Base-by-base conservation (phyloP, 176 grass and related monocot genomes). In the Poa annua region DNA sequence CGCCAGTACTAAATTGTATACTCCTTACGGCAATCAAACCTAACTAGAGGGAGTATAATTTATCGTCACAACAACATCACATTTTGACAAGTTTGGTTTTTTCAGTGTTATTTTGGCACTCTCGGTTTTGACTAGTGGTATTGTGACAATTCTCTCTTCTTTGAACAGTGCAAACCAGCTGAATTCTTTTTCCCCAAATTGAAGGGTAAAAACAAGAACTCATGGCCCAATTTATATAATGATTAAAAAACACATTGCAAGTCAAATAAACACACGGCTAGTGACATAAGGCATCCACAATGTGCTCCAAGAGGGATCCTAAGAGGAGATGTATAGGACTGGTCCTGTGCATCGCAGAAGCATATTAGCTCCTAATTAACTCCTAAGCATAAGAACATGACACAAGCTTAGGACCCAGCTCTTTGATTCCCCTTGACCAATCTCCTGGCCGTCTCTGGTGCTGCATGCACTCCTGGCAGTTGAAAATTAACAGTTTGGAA, bases 381-480 rank as follows among this genome's bases (percentile, higher is more conserved):
- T 74, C 70, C 42, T 50, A 74, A 50, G 45, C 44, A 74, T 71
- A 22, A 73, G 44, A 73, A 50, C 45, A 74, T 29, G 45, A 7
- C 22, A 29, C 45, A 74, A 50, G 45, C 70, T 49, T 19, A 49
- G 70, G 70, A 19, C 70, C 63, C 70, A 75, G 41, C 49, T 53
- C 71, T 81, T 33, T 74, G 70, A 87, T 90, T 90, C 88, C 51
- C 38, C 52, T 67, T 86, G 88, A 90, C 84, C 50, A 26, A 83
- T 67, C 88, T 72, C 70, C 66, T 90, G 73, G n/a, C 66, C 75
- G 17, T 60, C 88, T 86, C 74, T 79, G 74, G 49, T 86, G 84
- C 74, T 82, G 25, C 78, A 20, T 52, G 47, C 76, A 57, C 88
- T 63, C 70, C 69, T 20, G 72, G 63, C 74, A 35, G 79, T 89